These are phyloP conservation scores for Trametes punicea DNA, from an alignment of 768 basidiomycete genomes.

Conservation along the genomic window DNA sequence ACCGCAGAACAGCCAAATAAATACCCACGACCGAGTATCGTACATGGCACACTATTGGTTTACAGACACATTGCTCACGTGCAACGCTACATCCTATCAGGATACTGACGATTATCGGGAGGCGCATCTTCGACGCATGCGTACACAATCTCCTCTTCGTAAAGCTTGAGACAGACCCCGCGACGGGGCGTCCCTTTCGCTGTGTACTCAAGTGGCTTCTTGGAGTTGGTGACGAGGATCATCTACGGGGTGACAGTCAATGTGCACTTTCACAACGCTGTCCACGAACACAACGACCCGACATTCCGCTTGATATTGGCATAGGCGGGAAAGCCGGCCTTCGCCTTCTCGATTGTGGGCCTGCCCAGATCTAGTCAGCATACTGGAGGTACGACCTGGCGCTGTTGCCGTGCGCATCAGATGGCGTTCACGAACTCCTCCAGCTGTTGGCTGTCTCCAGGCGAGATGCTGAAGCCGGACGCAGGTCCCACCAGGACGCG, in stretches of 20 bases:
- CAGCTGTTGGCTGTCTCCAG: constrained; percentile 6
- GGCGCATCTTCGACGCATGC: background rate
- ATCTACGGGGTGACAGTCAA: constrained; percentile 38
- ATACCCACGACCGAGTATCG: no score
- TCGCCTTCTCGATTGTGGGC: constrained; percentile 29
- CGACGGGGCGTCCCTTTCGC: constrained; percentile 46
- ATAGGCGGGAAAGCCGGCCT: constrained; percentile 24
- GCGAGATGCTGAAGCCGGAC: background rate
- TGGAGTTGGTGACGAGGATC: constrained; percentile 42
- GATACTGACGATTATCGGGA: background rate
- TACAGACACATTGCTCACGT: no score
- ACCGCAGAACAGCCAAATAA: no score
- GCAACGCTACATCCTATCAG: background rate
- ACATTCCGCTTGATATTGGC: constrained; percentile 28
- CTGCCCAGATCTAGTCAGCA: constrained; percentile 11
- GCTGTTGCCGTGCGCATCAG: background rate
- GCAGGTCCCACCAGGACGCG: constrained; percentile 28
- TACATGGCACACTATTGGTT: no score
- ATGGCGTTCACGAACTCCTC: constrained; percentile 10
- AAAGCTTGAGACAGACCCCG: constrained; percentile 37
- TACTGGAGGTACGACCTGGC: background rate
- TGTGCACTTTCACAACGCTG: no score
- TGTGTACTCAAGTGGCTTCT: constrained; percentile 43
- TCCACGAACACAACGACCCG: background rate
- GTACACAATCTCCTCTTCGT: constrained; percentile 48